phyloP scores from a whole-genome alignment of 805 yeast genomes.

The Saccharomycopsis capsularis region DNA sequence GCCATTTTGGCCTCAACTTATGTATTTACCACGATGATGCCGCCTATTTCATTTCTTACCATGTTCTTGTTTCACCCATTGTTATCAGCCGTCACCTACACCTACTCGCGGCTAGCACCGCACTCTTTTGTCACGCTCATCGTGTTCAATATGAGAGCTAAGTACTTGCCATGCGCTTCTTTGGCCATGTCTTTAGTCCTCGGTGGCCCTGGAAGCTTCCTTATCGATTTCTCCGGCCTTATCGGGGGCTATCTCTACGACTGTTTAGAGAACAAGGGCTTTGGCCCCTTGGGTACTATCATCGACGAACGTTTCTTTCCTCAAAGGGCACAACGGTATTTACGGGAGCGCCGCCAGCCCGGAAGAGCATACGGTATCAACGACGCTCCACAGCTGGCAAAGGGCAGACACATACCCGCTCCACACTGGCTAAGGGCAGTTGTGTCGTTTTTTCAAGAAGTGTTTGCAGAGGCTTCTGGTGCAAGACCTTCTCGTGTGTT shows the following conservation, averaged over 20 bases:
- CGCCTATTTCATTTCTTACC: no score
- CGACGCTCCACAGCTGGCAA: not conserved
- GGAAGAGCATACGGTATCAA: not conserved
- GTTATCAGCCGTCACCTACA: not conserved
- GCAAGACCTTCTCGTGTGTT: not conserved
- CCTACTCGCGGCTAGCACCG: not conserved
- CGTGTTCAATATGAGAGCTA: not conserved
- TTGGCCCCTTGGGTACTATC: not conserved
- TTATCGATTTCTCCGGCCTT: not conserved
- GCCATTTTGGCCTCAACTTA: not conserved
- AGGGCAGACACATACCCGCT: not conserved
- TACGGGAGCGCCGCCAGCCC: not conserved
- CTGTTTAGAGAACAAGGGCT: not conserved
- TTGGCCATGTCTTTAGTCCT: not conserved
- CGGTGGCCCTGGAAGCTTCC: not conserved
- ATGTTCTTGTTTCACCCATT: not conserved
- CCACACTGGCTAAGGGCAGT: not conserved
- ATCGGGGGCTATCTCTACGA: slow-evolving; percentile 5
- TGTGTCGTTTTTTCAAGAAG: not conserved
- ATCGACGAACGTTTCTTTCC: no score
- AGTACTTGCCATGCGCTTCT: not conserved
- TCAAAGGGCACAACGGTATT: no score
- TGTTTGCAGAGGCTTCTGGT: not conserved
- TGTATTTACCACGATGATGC: not conserved
- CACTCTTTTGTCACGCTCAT: not conserved